phyloP scores from a whole-genome alignment of 1,139 yeast genomes.

The Nakaseomyces uthaithaninus region DNA sequence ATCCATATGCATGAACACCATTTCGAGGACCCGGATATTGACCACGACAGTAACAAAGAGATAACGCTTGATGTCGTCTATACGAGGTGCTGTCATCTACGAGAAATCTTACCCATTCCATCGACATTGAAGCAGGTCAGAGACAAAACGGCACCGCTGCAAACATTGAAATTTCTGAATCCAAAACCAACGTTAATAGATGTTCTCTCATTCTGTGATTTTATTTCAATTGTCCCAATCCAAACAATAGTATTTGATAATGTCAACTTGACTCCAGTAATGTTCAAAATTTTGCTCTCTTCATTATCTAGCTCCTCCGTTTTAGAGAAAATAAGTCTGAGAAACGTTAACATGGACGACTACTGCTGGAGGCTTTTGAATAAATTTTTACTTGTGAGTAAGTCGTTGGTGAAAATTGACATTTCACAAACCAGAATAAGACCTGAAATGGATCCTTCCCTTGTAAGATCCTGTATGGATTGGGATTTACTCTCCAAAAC shows the following conservation, averaged over 20 bases:
- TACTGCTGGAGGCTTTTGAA: conserved; percentile 72
- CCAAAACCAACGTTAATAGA: conserved; percentile 90
- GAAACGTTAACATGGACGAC: conserved; percentile 68
- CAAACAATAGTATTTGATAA: conserved; percentile 75
- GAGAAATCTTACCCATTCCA: conserved; percentile 69
- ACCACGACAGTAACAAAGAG: conserved; percentile 18
- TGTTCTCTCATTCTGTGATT: conserved; percentile 79
- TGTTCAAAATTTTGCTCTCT: conserved; percentile 62
- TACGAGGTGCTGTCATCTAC: conserved; percentile 65
- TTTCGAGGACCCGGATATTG: conserved; percentile 31
- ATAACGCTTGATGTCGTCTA: conserved; percentile 59
- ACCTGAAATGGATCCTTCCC: conserved; percentile 43
- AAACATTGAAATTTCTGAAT: conserved; percentile 68
- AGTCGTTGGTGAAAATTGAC: conserved; percentile 57
- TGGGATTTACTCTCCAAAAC: conserved; percentile 69
- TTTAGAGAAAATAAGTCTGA: conserved; percentile 63
- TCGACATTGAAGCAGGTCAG: conserved; percentile 70
- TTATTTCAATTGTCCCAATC: conserved; percentile 75
- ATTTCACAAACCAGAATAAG: conserved; percentile 64
- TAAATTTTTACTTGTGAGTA: conserved; percentile 55
- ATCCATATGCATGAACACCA: conserved; percentile 61
- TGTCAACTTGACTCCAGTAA: conserved; percentile 68
- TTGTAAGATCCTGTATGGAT: conserved; percentile 57
- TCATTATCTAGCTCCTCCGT: conserved; percentile 50
- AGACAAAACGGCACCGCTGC: conserved; percentile 65